phyloP scores from a whole-genome alignment of 257 asterid genomes.

The Solanum paucissectum region DNA sequence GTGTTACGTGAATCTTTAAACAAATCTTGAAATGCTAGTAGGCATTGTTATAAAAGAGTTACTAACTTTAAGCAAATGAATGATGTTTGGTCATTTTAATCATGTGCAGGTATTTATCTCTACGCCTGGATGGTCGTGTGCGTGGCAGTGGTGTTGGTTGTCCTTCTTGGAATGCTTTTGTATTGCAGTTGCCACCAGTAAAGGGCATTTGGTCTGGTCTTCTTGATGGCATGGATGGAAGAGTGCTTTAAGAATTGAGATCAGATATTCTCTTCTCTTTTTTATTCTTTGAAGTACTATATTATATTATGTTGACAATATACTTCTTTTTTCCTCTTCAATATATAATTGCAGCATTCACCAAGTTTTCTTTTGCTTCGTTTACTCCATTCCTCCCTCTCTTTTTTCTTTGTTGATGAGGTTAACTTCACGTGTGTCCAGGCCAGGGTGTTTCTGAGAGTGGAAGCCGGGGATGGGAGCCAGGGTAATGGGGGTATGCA shows the following conservation, averaged over 20 bases:
- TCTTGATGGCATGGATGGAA: constrained; percentile 96
- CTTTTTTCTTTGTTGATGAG: neutral
- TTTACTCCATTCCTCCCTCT: neutral
- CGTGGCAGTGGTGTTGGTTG: constrained; percentile 94
- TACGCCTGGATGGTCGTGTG: constrained; percentile 92
- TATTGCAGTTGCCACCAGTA: constrained; percentile 68
- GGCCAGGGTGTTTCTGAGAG: neutral
- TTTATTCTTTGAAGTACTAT: neutral
- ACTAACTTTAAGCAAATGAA: neutral
- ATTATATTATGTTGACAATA: neutral
- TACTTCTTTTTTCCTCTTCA: neutral
- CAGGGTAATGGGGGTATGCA: neutral
- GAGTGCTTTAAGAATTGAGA: constrained; percentile 41
- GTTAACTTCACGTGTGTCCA: neutral
- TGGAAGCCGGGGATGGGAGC: neutral
- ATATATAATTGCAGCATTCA: neutral
- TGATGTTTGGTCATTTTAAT: neutral
- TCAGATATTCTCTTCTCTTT: neutral
- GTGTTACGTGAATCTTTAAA: neutral
- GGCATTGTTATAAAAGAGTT: neutral
- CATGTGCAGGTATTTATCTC: constrained; percentile 64
- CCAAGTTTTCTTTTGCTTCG: neutral
- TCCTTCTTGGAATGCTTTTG: constrained; percentile 97
- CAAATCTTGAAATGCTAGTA: neutral
- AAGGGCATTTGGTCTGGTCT: constrained; percentile 92